Base-by-base conservation (phyloP, 177 flowering plant species). In the Vitis hybrid region DNA sequence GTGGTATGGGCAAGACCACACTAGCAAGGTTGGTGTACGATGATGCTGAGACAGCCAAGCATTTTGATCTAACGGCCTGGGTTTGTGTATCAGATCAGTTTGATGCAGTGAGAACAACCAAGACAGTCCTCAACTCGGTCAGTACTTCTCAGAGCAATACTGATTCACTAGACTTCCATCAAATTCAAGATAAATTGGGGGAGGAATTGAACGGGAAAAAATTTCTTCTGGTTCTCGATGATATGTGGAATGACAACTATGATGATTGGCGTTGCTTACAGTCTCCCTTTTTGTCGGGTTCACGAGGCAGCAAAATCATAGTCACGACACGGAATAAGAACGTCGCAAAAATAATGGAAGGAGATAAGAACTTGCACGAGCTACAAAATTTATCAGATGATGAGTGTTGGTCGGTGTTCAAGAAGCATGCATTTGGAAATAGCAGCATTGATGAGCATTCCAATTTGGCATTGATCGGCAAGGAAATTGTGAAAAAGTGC, bases 211-310 rank as follows among this genome's bases (percentile, higher is more conserved):
- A 33, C 6, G 39, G 39, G 0, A 33, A 33, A 33, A 33, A 33
- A 5, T 67, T 72, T 49, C 56, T 76, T 2, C 29, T 76, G 19
- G 69, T 75, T n/a, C 21, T 73, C 0, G 76, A 73, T 73, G 76
- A 73, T 68, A 63, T 62, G 6, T 73, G 76, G 76, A 73, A 64
- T 55, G 55, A 55, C 22, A 48, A 11, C 0, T 48, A 61, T 18
- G 2, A 8, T 13, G 45, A 51, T 21, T 75, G 77, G 77, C 45
- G 26, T 3, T 5, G 12, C 7, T 33, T 74, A 0, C 48, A 21
- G 39, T 50, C 5, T 1, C 39, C 39, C 1, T 33, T 33, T 5
- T 0, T 5, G 39, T 33, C 39, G 1, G 39, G 39, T 5, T 11
- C 72, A 33, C 3, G 0, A 18, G 70, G 77, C 10, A 74, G 77